phyloP scores from a whole-genome alignment of 2,329 filamentous ascomycete species.

The Claviceps paspali region DNA sequence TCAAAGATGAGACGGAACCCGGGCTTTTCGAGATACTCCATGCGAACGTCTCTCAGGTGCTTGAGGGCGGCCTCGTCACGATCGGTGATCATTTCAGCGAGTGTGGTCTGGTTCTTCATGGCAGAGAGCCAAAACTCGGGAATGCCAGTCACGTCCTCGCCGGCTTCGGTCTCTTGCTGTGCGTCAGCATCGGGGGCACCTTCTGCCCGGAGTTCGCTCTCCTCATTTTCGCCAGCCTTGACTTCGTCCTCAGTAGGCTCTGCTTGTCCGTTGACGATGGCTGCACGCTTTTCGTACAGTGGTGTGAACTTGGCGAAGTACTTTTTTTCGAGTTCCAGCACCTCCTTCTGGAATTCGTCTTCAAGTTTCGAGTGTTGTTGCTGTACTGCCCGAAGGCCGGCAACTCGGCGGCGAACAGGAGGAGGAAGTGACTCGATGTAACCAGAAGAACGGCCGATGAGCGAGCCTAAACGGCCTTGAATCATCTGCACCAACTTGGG shows the following conservation, averaged over 20 bases:
- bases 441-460: conserved; percentile 89
- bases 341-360: conserved; percentile 96
- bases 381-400: conserved; percentile 93
- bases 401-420: conserved; percentile 80
- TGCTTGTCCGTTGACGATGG: conserved; percentile 73
- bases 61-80: conserved; percentile 90
- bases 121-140: conserved; percentile 99
- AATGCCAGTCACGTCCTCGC: conserved; percentile 55
- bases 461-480: conserved; percentile 83
- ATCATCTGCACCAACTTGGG: conserved; percentile 94
- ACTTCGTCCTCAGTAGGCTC: conserved; percentile 85
- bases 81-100: conserved; percentile 97
- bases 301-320: conserved; percentile 98
- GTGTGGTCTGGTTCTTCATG: conserved; percentile 98
- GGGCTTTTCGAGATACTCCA: conserved; percentile 98
- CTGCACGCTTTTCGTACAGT: conserved; percentile 85
- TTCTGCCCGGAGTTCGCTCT: conserved; percentile 56
- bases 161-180: conserved; percentile 42
- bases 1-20: conserved; percentile 98
- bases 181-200: conserved; percentile 38
- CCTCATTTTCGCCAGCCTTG: conserved; percentile 67
- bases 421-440: conserved; percentile 93
- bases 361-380: conserved; percentile 98
- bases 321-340: conserved; percentile 96
- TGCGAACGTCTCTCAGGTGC: conserved; percentile 79